Base-by-base conservation (phyloP, 352 stramenopile species). In the Phytopythium mirpurense region DNA sequence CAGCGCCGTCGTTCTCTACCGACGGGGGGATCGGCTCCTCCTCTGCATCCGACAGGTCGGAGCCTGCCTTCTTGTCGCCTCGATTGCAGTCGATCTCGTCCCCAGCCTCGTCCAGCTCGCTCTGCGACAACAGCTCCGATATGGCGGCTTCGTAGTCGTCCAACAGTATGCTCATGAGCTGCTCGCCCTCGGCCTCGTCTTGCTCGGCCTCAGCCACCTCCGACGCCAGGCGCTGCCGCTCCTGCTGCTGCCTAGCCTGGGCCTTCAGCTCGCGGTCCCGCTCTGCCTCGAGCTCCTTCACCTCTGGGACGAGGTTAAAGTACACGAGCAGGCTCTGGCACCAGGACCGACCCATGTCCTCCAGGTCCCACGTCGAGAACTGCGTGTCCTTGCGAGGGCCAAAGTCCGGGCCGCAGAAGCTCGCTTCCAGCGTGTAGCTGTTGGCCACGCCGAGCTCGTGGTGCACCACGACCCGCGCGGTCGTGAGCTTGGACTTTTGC, bases 401-500 rank as follows among this genome's bases (percentile, higher is more conserved):
- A 65, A 91, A 89, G 59, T 93, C 75, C 1, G 79, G 70, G 1
- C 86, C 86, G 56, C 86, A 95, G 60, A 97, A 97, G 27, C 88
- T 96, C 3, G 86, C 89, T 56, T 97, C 90, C 3, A 97, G 74
- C 9, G 88, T 97, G 68, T 91, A 97, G 61, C 70, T 90, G 65
- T 90, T 88, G 45, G 75, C 72, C 16, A 97, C 74, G 3, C 83
- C 79, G 0, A 96, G 64, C 45, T 96, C 90, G 43, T 92, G 75
- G 63, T 89, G 74, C 26, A 97, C 84, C 2, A 97, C 91, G 1
- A 98, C 92, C 37, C 92, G 77, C 11, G 86, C 91, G 2, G 90
- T 97, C 14, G 80, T 86, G 34, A 93, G 60, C 45, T 97, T 94
- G 21, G 83, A 90, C 60, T 95, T 95, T 54, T 93, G 80, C 0